These are phyloP conservation scores for Heterobasidion parviporum DNA, from an alignment of 1,284 basidiomycete species.

Conservation along the genomic window DNA sequence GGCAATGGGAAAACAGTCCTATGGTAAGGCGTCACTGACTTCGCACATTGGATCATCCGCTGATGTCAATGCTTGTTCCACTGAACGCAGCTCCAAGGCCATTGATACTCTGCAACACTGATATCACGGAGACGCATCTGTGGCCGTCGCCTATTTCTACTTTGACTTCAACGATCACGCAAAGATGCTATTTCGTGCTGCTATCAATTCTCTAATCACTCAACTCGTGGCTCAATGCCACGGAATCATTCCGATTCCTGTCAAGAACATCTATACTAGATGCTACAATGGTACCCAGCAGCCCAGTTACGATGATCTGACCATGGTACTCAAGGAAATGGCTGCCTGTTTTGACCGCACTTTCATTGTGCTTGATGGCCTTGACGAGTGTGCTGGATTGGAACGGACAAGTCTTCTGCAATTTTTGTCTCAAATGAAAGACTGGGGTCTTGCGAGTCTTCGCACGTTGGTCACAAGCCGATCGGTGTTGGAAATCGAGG, in stretches of 20 bases:
- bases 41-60: too few relatives aligned
- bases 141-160: conserved; percentile 1
- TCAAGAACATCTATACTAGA: background rate
- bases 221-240: background rate
- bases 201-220: conserved; percentile 1
- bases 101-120: background rate
- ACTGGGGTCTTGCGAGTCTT: background rate
- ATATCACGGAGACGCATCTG: background rate
- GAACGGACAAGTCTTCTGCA: background rate
- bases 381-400: conserved; percentile 2
- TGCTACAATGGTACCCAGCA: background rate
- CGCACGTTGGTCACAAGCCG: background rate
- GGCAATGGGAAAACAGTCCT: conserved; percentile 3
- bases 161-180: conserved; percentile 1
- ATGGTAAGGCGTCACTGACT: background rate
- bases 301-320: background rate
- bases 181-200: background rate
- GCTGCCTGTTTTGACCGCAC: background rate
- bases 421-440: background rate
- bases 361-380: conserved; percentile 2
- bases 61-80: too few relatives aligned
- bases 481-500: background rate
- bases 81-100: conserved; percentile 1
- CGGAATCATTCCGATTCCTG: background rate
- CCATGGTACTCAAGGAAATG: background rate